These are phyloP conservation scores for Kuraishia ogatae DNA, from an alignment of 805 yeast genomes.

Conservation along the genomic window DNA sequence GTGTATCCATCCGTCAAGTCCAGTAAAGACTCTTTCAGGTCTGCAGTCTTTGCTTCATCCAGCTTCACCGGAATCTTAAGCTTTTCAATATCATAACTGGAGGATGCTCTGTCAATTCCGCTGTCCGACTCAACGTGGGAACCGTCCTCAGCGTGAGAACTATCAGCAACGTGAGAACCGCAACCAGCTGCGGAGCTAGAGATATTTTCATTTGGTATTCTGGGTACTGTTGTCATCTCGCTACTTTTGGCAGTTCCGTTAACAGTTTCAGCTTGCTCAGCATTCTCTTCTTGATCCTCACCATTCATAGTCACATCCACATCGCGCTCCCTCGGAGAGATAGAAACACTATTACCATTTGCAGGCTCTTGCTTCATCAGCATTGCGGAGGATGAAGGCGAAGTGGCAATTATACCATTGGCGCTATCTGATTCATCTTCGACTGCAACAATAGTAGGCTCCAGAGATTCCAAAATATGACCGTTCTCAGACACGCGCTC, in stretches of 20 bases:
- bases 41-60: slow-evolving; percentile 21
- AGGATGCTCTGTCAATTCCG: background rate
- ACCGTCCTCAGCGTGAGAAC: background rate
- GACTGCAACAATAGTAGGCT: slow-evolving; percentile 1
- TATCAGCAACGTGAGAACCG: too few relatives aligned
- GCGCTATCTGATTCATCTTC: slow-evolving; percentile 3
- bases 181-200: too few relatives aligned
- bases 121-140: background rate
- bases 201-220: background rate
- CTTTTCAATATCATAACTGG: background rate
- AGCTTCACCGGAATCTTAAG: slow-evolving; percentile 15
- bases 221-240: too few relatives aligned
- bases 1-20: slow-evolving; percentile 27
- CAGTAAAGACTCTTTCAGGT: slow-evolving; percentile 25
- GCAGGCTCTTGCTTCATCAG: background rate
- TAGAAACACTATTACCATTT: slow-evolving; percentile 1
- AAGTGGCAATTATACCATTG: background rate
- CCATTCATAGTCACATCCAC: background rate
- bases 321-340: slow-evolving; percentile 3
- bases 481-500: slow-evolving; percentile 4
- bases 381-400: background rate
- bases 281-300: slow-evolving; percentile 4
- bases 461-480: background rate
- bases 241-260: slow-evolving; percentile 8
- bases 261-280: slow-evolving; percentile 7